Evolutionary conservation across 805 yeast species (phyloP).

Genomic region (Starmerella scarabaei): DNA sequence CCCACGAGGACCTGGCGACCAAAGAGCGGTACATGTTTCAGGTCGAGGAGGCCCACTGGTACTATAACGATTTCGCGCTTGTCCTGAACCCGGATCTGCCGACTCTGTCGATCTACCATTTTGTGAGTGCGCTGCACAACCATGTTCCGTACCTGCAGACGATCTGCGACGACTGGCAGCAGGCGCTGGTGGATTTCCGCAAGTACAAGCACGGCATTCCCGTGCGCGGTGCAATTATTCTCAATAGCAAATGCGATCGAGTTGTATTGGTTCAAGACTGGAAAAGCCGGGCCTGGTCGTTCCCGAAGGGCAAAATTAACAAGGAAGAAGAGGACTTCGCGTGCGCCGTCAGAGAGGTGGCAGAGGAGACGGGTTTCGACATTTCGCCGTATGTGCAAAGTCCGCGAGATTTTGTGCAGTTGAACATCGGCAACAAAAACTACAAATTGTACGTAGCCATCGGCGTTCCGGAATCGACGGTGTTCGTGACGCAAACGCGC

Average conservation of each 20-base stretch:
- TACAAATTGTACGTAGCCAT: constrained; percentile 67
- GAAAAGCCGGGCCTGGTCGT: constrained; percentile 75
- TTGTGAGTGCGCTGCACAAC: constrained; percentile 66
- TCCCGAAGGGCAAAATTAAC: constrained; percentile 93
- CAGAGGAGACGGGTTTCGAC: constrained; percentile 90
- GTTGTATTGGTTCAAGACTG: constrained; percentile 72
- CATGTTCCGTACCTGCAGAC: constrained; percentile 40
- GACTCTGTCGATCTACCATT: constrained; percentile 57
- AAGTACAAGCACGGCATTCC: constrained; percentile 83
- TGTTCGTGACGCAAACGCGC: constrained; percentile 71
- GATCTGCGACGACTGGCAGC: constrained; percentile 29
- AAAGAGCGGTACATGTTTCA: constrained; percentile 77
- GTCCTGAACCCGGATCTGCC: constrained; percentile 66
- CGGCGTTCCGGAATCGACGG: constrained; percentile 62
- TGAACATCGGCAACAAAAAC: constrained; percentile 71
- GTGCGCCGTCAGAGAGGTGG: constrained; percentile 85
- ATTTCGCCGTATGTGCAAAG: constrained; percentile 46
- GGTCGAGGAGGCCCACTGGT: constrained; percentile 98
- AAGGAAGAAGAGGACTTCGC: constrained; percentile 78
- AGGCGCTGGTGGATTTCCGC: constrained; percentile 66
- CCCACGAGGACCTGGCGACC: constrained; percentile 76
- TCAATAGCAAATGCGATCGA: constrained; percentile 57
- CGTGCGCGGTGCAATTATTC: constrained; percentile 87
- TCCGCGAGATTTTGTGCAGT: constrained; percentile 53
- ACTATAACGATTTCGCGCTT: constrained; percentile 72